phyloP scores from a whole-genome alignment of 768 basidiomycete species.

The Pholiota conissans region DNA sequence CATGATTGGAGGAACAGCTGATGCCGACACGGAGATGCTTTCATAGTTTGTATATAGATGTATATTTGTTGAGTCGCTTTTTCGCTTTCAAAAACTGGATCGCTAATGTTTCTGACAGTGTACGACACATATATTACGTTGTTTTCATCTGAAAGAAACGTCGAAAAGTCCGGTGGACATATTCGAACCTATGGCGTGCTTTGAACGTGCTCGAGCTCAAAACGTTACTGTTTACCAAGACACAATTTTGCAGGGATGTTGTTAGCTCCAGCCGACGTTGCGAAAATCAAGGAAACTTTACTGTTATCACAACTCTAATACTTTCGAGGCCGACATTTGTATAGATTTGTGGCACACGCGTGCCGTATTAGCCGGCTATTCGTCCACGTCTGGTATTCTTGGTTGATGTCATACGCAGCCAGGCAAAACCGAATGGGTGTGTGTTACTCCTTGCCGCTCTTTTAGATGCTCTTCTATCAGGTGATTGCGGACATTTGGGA shows the following conservation, averaged over 20 bases:
- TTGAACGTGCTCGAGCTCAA: not conserved
- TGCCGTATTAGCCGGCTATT: not conserved
- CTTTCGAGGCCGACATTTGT: not conserved
- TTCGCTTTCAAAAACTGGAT: not conserved
- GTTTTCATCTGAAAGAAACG: not conserved
- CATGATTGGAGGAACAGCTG: slow-evolving; percentile 14
- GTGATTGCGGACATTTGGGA: slow-evolving; percentile 12
- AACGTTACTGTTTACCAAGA: not conserved
- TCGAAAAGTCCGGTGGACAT: not conserved
- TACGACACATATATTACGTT: not conserved
- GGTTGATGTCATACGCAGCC: not conserved
- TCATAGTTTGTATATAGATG: slow-evolving; percentile 8
- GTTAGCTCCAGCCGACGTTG: not conserved
- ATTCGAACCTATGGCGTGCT: not conserved
- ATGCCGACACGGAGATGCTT: slow-evolving; percentile 1
- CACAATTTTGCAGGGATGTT: not conserved
- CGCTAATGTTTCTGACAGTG: not conserved
- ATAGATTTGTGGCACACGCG: not conserved
- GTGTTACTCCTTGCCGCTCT: not conserved
- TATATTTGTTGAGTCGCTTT: slow-evolving; percentile 12
- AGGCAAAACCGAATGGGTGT: not conserved
- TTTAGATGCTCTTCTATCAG: slow-evolving; percentile 7
- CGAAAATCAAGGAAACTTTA: not conserved
- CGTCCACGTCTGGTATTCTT: not conserved
- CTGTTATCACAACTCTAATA: not conserved